Conservation (phyloP, 2,329 filamentous ascomycete genomes). For the Emergomyces orientalis region DNA sequence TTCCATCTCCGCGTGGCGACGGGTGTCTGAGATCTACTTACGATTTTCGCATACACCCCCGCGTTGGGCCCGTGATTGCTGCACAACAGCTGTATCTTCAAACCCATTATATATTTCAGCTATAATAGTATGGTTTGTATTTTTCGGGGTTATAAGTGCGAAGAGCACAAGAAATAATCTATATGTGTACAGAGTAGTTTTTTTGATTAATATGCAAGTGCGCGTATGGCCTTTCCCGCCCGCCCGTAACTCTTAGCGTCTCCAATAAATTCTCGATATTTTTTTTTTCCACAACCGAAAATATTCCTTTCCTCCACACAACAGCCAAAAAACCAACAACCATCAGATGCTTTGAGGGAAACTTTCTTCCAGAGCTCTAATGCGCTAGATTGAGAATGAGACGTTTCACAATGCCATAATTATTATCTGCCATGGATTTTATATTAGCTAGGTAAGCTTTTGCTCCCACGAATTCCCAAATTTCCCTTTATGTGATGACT, state of each 20-base stretch:
- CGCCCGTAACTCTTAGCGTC: background rate
- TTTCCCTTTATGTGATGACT: conserved; percentile 32
- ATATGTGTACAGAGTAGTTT: background rate
- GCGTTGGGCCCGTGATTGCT: too few species aligned
- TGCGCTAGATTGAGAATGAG: background rate
- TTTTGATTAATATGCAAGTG: background rate
- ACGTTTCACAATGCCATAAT: background rate
- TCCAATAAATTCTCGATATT: background rate
- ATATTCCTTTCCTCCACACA: background rate
- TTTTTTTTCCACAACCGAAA: conserved; percentile 6
- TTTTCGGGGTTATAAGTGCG: background rate
- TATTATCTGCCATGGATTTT: background rate
- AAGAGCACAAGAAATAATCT: background rate
- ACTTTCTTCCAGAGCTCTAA: background rate
- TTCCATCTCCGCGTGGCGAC: background rate
- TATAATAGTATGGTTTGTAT: background rate
- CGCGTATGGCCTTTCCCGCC: background rate
- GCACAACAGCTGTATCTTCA: background rate
- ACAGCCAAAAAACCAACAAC: background rate
- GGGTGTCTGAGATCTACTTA: background rate
- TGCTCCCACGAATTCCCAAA: background rate
- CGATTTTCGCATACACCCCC: too few species aligned
- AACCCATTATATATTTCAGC: background rate
- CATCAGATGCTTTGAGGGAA: background rate
- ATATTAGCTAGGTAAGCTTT: background rate